These are phyloP conservation scores for Limonium bicolor DNA, from an alignment of 148 eudicot genomes.

Conservation along the genomic window DNA sequence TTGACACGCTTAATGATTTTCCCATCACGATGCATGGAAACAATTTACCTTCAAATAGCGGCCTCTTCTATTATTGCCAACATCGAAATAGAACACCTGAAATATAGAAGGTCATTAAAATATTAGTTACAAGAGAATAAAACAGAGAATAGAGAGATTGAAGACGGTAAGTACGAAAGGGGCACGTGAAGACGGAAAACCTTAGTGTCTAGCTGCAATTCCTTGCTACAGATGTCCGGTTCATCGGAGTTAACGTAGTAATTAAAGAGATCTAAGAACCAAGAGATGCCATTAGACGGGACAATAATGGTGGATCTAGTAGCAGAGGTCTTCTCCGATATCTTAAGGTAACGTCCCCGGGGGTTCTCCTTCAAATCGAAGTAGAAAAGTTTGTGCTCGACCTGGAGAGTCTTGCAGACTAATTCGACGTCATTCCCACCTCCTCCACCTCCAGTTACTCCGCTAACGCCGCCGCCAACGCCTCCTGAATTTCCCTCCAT, in stretches of 20 bases:
- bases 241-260: constrained; percentile 72
- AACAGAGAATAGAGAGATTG: not conserved
- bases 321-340: constrained; percentile 95
- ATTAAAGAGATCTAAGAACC: constrained; percentile 89
- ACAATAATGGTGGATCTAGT: constrained; percentile 88
- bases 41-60: constrained; percentile 80
- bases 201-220: constrained; percentile 86
- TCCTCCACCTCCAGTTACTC: no score
- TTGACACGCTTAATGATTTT: no score
- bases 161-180: not conserved
- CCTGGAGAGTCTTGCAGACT: constrained; percentile 82
- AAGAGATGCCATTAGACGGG: constrained; percentile 68
- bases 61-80: constrained; percentile 89
- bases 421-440: constrained; percentile 72
- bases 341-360: constrained; percentile 84
- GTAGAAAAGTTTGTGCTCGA: constrained; percentile 90
- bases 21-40: not conserved
- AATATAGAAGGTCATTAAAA: not conserved
- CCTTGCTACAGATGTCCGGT: constrained; percentile 74
- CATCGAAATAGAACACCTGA: constrained; percentile 91
- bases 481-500: constrained; percentile 54
- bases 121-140: not conserved
- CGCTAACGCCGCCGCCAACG: no score
- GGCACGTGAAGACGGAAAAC: constrained; percentile 7
- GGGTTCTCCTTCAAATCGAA: constrained; percentile 98